Evolutionary conservation across 2,329 filamentous ascomycete genomes (phyloP), one percentile per base, ranked within the genome.

Genomic region (Diaporthe vexans): DNA sequence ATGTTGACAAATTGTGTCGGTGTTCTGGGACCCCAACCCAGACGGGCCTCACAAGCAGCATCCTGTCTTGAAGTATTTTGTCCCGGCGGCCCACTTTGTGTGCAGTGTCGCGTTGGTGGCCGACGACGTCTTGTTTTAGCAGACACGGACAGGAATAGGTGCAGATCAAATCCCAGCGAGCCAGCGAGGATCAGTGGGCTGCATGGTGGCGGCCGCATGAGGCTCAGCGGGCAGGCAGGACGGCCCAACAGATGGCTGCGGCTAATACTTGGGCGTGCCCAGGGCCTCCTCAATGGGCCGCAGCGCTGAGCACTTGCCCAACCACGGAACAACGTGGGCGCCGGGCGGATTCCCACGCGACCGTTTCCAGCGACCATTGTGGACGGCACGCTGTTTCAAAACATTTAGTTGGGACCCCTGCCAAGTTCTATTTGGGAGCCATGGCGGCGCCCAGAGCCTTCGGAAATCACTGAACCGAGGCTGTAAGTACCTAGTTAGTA

Each of bases 201-300:
- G 63, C 63, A 67, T 67, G 63, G 46, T 29, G n/a, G 63, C 63
- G 63, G 63, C 63, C 63, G 63, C 63, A 26, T 37, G 63, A 67
- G 46, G 63, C 63, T 26, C 46, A 26, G n/a, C n/a, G n/a, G n/a
- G n/a, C n/a, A n/a, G n/a, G n/a, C 26, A 37, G 51, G 43, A 37
- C 19, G 63, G 29, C 24, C 26, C 63, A 26, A 37, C 63, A 52
- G 63, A 67, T n/a, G 24, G 52, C 29, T 15, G 2, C 7, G 11
- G 46, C 61, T 67, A 67, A 67, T 46, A 48, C 21, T 37, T 37
- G 1, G 13, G 19, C 21, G 24, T 52, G 4, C 15, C 1, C 15
- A 24, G 26, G 52, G 59, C 43, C 59, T 15, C 33, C 33, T 21
- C 17, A 29, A 46, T n/a, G 37, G 37, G 59, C 40, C 40, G 59